Evolutionary conservation across 345 rosid genomes (phyloP).

Genomic region (Eutrema heterophyllum): DNA sequence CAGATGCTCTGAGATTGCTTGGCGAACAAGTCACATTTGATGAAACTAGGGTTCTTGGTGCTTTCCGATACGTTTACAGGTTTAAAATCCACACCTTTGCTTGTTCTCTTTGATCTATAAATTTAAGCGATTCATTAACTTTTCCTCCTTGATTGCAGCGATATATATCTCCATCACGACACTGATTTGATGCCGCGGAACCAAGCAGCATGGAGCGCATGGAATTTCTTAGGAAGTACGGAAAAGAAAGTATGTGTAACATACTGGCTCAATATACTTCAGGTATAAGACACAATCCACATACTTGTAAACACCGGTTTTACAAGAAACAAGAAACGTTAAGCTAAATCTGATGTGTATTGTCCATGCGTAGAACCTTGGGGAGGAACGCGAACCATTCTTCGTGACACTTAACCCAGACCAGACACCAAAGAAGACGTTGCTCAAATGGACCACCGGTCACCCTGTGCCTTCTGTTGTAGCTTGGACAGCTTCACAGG

Average conservation of each 20-base stretch:
- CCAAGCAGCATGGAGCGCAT: constrained; percentile 85
- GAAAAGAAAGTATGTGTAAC: constrained; percentile 69
- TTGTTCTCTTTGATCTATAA: background rate
- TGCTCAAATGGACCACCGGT: constrained; percentile 78
- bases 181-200: constrained; percentile 71
- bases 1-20: constrained; percentile 65
- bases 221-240: constrained; percentile 87
- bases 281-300: constrained; percentile 43
- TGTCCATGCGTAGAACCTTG: constrained; percentile 61
- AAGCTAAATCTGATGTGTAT: background rate
- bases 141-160: constrained; percentile 39
- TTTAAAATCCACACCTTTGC: constrained; percentile 11
- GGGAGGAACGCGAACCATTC: constrained; percentile 55
- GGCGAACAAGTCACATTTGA: constrained; percentile 66
- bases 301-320: background rate
- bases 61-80: constrained; percentile 84
- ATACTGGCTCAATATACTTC: constrained; percentile 93
- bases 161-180: constrained; percentile 76
- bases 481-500: constrained; percentile 73
- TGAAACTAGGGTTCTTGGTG: constrained; percentile 75
- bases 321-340: background rate
- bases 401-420: constrained; percentile 82
- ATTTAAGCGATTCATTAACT: background rate
- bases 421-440: constrained; percentile 50
- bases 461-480: constrained; percentile 92